phyloP scores from a whole-genome alignment of 2,329 filamentous ascomycete genomes.

The Xylariales sp. region DNA sequence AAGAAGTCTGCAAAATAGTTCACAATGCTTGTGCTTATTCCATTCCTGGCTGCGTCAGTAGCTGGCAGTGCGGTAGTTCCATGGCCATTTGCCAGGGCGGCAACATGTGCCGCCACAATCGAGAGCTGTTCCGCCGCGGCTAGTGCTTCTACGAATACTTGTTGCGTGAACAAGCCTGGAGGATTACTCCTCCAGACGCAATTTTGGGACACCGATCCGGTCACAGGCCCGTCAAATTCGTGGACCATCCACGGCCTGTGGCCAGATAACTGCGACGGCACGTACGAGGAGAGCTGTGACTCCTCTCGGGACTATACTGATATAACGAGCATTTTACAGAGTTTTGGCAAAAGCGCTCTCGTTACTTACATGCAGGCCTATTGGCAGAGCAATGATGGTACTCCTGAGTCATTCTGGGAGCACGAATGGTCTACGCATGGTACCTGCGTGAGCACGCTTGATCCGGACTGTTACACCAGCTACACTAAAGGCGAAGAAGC shows the following conservation, averaged over 20 bases:
- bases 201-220: constrained; percentile 37
- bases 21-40: too few species aligned
- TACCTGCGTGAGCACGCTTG: constrained; percentile 61
- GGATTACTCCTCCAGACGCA: constrained; percentile 71
- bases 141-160: constrained; percentile 54
- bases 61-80: too few species aligned
- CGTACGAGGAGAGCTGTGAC: constrained; percentile 65
- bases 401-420: constrained; percentile 64
- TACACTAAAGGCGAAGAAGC: constrained; percentile 61
- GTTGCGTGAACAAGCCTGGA: constrained; percentile 70
- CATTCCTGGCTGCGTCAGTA: too few species aligned
- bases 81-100: too few species aligned
- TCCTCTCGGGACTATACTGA: constrained; percentile 56
- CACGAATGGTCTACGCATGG: constrained; percentile 76
- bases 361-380: constrained; percentile 65
- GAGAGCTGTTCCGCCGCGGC: too few species aligned
- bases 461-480: constrained; percentile 59
- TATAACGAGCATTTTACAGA: constrained; percentile 57
- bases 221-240: constrained; percentile 5
- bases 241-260: constrained; percentile 26
- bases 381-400: constrained; percentile 66
- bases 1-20: too few species aligned
- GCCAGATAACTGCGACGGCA: constrained; percentile 67
- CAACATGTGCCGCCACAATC: too few species aligned
- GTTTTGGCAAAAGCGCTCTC: constrained; percentile 38